Evolutionary conservation across 2,329 filamentous ascomycete genomes (phyloP).

Genomic region (Hypomyces perniciosus): DNA sequence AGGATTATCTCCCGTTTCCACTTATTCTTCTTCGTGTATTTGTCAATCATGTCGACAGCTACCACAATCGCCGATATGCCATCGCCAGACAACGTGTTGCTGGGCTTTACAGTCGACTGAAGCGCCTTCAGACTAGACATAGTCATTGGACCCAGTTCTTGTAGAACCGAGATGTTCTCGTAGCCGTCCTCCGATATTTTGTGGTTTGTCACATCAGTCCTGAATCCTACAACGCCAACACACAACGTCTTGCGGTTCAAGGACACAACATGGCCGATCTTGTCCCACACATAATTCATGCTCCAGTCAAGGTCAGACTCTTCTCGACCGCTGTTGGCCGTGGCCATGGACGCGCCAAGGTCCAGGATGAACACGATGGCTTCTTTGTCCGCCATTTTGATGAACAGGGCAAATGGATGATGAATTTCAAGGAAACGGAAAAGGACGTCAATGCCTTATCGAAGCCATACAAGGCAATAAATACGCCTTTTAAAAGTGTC

Average conservation of each 20-base stretch:
- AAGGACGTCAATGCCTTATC: neutral
- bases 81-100: conserved; percentile 65
- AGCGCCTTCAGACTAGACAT: conserved; percentile 66
- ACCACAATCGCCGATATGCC: conserved; percentile 82
- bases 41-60: conserved; percentile 78
- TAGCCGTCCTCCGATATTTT: conserved; percentile 67
- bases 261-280: conserved; percentile 63
- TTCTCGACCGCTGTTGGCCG: conserved; percentile 61
- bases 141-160: conserved; percentile 53
- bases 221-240: conserved; percentile 74
- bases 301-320: conserved; percentile 84
- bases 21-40: conserved; percentile 74
- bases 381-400: conserved; percentile 81
- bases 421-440: neutral
- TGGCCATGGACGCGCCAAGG: conserved; percentile 76
- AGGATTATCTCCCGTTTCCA: conserved; percentile 75
- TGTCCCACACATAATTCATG: conserved; percentile 93
- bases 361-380: conserved; percentile 90
- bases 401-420: neutral
- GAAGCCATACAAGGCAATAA: neutral
- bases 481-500: neutral
- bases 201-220: conserved; percentile 72
- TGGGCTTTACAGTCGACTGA: conserved; percentile 58
- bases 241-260: conserved; percentile 62
- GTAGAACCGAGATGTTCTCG: conserved; percentile 73